phyloP scores from a whole-genome alignment of 2,329 filamentous ascomycete species.

The Dactylellina cionopaga region DNA sequence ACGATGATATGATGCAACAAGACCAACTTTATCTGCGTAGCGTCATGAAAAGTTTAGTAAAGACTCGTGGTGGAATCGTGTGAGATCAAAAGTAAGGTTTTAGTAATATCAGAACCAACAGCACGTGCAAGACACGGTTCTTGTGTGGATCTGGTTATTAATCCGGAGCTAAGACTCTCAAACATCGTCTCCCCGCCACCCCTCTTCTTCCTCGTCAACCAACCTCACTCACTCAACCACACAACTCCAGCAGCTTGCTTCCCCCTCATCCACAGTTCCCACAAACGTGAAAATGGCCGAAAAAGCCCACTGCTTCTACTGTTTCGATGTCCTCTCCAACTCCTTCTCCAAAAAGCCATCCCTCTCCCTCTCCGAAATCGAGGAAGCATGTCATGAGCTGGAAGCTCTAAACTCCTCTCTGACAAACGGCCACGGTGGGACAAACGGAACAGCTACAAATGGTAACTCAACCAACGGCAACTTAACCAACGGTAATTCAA shows the following conservation, averaged over 20 bases:
- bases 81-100: background rate
- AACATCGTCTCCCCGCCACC: slow-evolving; percentile 1
- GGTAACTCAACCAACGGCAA: slow-evolving; percentile 58
- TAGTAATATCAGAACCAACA: background rate
- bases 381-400: slow-evolving; percentile 73
- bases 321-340: slow-evolving; percentile 86
- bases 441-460: background rate
- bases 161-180: background rate
- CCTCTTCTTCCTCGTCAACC: slow-evolving; percentile 6
- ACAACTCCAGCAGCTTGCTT: slow-evolving; percentile 9
- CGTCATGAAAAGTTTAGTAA: too few species aligned
- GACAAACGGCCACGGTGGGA: slow-evolving; percentile 11
- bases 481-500: slow-evolving; percentile 23
- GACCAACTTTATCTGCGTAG: too few species aligned
- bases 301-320: slow-evolving; percentile 85
- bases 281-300: slow-evolving; percentile 74
- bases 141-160: slow-evolving; percentile 7
- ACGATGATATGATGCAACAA: background rate
- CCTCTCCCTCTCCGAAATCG: slow-evolving; percentile 70
- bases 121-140: background rate
- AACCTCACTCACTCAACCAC: background rate
- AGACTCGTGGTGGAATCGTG: background rate
- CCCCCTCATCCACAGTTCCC: background rate
- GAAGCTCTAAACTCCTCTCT: slow-evolving; percentile 56
- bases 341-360: slow-evolving; percentile 76